Percentiles rank a stretch among this genome's conserved stretches.
phyloP scores from a whole-genome alignment of 106 monocot genomes.

The Phalaenopsis aphrodite region DNA sequence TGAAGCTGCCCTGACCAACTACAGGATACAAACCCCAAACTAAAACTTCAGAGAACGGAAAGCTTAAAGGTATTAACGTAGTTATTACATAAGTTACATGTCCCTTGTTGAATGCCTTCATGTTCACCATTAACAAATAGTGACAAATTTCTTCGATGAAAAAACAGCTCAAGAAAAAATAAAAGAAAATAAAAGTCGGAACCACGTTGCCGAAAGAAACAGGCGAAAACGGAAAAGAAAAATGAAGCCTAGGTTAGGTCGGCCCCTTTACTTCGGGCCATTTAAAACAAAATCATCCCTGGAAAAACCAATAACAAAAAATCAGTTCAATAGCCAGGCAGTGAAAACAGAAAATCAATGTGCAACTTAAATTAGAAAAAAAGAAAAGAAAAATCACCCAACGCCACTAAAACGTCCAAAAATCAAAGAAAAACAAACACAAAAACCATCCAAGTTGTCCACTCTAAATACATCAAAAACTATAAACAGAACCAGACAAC shows the following conservation, averaged over 20 bases:
- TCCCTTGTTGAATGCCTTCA: neutral
- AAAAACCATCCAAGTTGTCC: neutral
- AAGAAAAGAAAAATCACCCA: neutral
- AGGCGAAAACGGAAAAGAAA: neutral
- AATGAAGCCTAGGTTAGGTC: neutral
- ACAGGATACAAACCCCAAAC: neutral
- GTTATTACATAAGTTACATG: constrained; percentile 1
- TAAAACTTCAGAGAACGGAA: neutral
- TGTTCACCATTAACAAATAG: neutral
- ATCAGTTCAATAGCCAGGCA: neutral
- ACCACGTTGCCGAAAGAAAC: neutral
- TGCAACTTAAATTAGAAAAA: neutral
- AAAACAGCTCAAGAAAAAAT: neutral
- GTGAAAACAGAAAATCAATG: neutral
- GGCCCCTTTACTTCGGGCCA: neutral
- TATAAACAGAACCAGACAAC: neutral
- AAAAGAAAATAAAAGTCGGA: neutral
- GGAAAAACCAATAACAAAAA: neutral
- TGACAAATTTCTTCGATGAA: neutral
- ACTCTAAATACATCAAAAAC: neutral
- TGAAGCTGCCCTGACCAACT: neutral
- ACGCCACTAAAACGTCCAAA: neutral
- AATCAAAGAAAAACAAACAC: neutral
- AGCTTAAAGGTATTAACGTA: neutral
- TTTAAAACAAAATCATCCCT: neutral